phyloP scores from a whole-genome alignment of 2,329 filamentous ascomycete genomes.

The Botrytis aclada region DNA sequence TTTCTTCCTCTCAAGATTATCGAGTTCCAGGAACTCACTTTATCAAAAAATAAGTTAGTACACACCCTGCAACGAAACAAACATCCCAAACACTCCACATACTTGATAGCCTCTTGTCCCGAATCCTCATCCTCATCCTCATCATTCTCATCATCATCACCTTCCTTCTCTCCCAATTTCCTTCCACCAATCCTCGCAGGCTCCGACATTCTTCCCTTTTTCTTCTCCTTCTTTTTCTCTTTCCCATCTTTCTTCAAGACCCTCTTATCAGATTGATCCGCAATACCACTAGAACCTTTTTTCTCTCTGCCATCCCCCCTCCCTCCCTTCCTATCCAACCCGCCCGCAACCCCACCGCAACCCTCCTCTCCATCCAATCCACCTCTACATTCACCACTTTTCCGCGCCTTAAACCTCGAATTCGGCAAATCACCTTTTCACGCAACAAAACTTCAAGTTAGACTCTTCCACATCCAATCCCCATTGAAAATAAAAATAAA shows the following conservation, averaged over 20 bases:
- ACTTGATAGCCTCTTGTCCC: conserved; percentile 33
- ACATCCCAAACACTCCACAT: conserved; percentile 3
- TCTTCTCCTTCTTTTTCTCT: conserved; percentile 24
- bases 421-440: background rate
- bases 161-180: background rate
- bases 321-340: background rate
- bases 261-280: background rate
- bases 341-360: background rate
- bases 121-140: conserved; percentile 34
- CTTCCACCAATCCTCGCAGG: conserved; percentile 1
- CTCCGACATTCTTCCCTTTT: conserved; percentile 27
- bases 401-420: background rate
- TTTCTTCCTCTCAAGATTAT: conserved; percentile 13
- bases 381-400: background rate
- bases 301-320: background rate
- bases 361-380: background rate
- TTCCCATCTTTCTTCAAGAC: background rate
- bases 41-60: background rate
- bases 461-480: background rate
- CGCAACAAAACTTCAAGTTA: background rate
- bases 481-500: too few species aligned
- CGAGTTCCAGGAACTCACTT: conserved; percentile 10
- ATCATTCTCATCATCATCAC: conserved; percentile 1
- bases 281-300: background rate
- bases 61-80: background rate